A percentile compares a stretch with the other conserved stretches of the same genome.
phyloP scores from a whole-genome alignment of 805 yeast species.

The Candida wancherniae region DNA sequence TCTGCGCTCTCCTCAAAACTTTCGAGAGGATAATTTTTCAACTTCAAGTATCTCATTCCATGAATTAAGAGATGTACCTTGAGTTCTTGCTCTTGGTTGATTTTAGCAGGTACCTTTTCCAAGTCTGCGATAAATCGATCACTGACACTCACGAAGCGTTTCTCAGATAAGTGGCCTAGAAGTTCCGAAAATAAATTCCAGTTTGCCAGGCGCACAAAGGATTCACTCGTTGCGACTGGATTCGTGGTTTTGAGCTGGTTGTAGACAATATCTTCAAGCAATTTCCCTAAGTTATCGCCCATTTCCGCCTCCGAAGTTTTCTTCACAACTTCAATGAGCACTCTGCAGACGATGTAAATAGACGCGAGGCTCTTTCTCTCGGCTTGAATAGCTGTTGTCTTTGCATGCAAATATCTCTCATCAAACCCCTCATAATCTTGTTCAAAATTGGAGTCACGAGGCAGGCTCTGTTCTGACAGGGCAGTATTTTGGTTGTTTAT shows the following conservation, averaged over 20 bases:
- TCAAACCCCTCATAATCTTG: slow-evolving; percentile 26
- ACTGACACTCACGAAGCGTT: slow-evolving; percentile 79
- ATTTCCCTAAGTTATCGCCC: slow-evolving; percentile 75
- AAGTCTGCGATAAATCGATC: slow-evolving; percentile 91
- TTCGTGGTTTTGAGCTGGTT: slow-evolving; percentile 85
- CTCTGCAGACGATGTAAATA: slow-evolving; percentile 85
- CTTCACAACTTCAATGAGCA: slow-evolving; percentile 83
- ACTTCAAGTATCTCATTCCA: slow-evolving; percentile 83
- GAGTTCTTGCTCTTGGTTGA: slow-evolving; percentile 42
- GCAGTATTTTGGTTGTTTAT: background rate
- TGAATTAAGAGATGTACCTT: slow-evolving; percentile 70
- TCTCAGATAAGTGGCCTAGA: slow-evolving; percentile 85
- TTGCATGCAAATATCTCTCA: slow-evolving; percentile 36
- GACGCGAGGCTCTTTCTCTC: slow-evolving; percentile 84
- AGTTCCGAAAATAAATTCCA: slow-evolving; percentile 90
- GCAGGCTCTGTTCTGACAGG: no score
- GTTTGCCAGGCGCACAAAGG: slow-evolving; percentile 79
- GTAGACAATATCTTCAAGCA: slow-evolving; percentile 89
- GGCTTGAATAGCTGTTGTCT: slow-evolving; percentile 71
- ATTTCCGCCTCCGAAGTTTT: slow-evolving; percentile 73
- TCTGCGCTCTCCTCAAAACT: slow-evolving; percentile 91
- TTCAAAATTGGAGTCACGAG: slow-evolving; percentile 12
- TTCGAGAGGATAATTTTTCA: slow-evolving; percentile 83
- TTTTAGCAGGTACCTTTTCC: slow-evolving; percentile 62
- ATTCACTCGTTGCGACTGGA: slow-evolving; percentile 58